phyloP scores from a whole-genome alignment of 106 monocot genomes.

The Apostasia ramifera region DNA sequence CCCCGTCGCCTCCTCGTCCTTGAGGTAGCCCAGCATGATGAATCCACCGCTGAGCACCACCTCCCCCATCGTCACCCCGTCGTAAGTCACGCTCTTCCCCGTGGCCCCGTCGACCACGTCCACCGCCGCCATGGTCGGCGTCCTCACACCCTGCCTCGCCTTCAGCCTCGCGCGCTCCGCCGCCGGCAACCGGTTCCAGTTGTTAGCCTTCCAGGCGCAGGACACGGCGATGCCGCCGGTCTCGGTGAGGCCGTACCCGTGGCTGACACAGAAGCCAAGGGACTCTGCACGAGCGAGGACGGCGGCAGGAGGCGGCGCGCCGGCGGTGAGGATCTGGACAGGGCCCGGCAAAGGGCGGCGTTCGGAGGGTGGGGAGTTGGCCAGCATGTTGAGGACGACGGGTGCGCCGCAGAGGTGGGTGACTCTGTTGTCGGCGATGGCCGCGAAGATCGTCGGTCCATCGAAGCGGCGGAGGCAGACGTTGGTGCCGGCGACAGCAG shows the following conservation, averaged over 20 bases:
- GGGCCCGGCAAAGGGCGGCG: constrained; percentile 10
- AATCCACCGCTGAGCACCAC: not conserved
- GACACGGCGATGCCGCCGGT: constrained; percentile 11
- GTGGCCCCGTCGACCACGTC: constrained; percentile 23
- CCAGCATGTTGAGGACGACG: constrained; percentile 79
- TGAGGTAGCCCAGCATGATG: constrained; percentile 4
- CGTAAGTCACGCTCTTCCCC: constrained; percentile 20
- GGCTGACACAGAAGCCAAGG: constrained; percentile 45
- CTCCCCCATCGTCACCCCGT: constrained; percentile 22
- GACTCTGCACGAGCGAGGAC: constrained; percentile 36
- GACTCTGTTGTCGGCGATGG: constrained; percentile 38
- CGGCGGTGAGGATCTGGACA: constrained; percentile 48
- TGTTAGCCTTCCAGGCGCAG: constrained; percentile 55
- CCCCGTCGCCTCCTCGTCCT: constrained; percentile 3
- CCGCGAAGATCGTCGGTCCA: constrained; percentile 28
- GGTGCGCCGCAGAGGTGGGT: constrained; percentile 85
- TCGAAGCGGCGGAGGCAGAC: constrained; percentile 72
- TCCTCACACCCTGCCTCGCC: constrained; percentile 50
- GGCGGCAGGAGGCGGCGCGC: constrained; percentile 55
- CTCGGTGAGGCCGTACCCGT: constrained; percentile 62
- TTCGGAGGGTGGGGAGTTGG: constrained; percentile 20
- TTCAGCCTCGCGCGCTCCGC: constrained; percentile 46
- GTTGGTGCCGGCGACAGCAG: constrained; percentile 71
- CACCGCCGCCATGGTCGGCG: constrained; percentile 13
- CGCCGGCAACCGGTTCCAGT: constrained; percentile 51